These are phyloP conservation scores for Gomphus bonarii DNA, from an alignment of 1,284 basidiomycete species.

Conservation along the genomic window DNA sequence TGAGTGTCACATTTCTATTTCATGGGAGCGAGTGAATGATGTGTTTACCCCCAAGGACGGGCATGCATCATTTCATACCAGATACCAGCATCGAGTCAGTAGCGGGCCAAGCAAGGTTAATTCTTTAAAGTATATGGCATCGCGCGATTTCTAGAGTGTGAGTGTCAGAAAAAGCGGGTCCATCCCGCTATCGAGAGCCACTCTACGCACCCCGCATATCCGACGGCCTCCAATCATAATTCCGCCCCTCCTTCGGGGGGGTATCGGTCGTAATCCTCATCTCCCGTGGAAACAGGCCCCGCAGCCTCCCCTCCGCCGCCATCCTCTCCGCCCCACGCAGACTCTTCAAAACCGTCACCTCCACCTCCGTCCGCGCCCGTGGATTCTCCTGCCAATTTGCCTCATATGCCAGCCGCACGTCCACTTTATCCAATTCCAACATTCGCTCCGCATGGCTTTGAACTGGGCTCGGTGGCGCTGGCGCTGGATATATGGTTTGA, in stretches of 20 bases:
- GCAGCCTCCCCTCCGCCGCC: constrained; percentile 51
- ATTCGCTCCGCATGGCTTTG: constrained; percentile 69
- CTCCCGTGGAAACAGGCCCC: constrained; percentile 70
- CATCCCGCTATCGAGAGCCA: neutral
- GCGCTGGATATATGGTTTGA: constrained; percentile 73
- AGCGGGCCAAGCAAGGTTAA: no score
- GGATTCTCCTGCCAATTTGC: constrained; percentile 74
- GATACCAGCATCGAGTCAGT: no score
- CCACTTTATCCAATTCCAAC: constrained; percentile 63
- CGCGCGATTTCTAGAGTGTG: no score
- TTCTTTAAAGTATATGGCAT: no score
- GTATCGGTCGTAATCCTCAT: constrained; percentile 71
- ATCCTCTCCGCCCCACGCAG: constrained; percentile 58
- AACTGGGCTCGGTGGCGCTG: constrained; percentile 62
- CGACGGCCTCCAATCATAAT: constrained; percentile 60
- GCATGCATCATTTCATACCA: no score
- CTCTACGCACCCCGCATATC: neutral
- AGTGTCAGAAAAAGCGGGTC: no score
- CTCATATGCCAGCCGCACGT: constrained; percentile 56
- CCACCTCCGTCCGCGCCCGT: constrained; percentile 44
- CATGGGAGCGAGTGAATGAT: no score
- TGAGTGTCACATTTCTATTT: no score
- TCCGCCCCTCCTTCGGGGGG: constrained; percentile 66
- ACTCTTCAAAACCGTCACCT: constrained; percentile 49
- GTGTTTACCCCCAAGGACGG: no score